A percentile compares a stretch with the other conserved stretches of the same genome.
Conservation (phyloP, 805 yeast species). For the Saccharomyces paradoxus region DNA sequence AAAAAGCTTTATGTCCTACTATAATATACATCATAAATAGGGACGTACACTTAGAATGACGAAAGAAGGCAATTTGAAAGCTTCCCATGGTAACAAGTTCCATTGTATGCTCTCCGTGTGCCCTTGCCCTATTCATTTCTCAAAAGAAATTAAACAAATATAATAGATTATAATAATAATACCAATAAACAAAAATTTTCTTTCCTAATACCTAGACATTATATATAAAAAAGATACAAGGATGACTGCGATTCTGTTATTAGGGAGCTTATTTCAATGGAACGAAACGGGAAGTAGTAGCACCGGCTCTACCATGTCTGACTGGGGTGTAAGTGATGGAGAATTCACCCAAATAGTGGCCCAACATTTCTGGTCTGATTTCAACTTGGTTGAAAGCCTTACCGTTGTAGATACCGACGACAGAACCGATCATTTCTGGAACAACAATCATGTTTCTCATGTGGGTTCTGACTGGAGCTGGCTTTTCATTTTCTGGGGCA, state of each 20-base stretch:
- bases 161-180: not conserved
- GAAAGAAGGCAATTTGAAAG: not conserved
- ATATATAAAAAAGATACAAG: not conserved
- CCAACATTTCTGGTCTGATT: constrained; percentile 98
- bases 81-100: not conserved
- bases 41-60: too few relatives aligned
- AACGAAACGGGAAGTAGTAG: constrained; percentile 69
- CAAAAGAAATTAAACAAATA: constrained; percentile 4
- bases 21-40: not conserved
- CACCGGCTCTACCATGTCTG: constrained; percentile 98
- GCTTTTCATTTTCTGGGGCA: constrained; percentile 89
- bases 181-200: not conserved
- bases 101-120: not conserved
- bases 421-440: constrained; percentile 99
- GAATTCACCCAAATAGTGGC: constrained; percentile 99
- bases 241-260: not conserved
- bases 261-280: constrained; percentile 45
- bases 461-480: constrained; percentile 96
- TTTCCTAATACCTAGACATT: not conserved
- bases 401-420: constrained; percentile 99
- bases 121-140: not conserved
- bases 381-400: constrained; percentile 98
- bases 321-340: constrained; percentile 99
- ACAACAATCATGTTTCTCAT: constrained; percentile 97
- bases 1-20: not conserved